Evolutionary conservation across 1,284 basidiomycete species (phyloP), one percentile per base, ranked within the genome.

Genomic region (Cryptococcus deneoformans): DNA sequence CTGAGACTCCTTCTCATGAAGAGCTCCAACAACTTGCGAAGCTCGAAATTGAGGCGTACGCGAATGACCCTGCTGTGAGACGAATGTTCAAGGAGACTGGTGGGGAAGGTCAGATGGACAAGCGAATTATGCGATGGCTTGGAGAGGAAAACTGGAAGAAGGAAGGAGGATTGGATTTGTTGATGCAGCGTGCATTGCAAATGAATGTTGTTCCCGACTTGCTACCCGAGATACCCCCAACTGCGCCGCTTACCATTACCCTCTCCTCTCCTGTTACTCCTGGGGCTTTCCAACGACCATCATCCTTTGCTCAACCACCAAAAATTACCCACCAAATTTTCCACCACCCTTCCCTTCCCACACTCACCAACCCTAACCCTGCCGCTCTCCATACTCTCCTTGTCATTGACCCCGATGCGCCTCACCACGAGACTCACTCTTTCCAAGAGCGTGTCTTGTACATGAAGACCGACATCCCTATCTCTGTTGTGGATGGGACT

Each of bases 191-290:
- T 66, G 76, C 95, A 48, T 82, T 89, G 68, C 87, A 92, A 77
- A 92, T 97, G 90, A 80, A 87, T 52, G 86, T 98, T 53, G 81
- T 96, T 3, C 94, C 95, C 0, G 95, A 98, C 72, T 79, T 94
- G 1, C 73, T 97, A 6, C 85, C 90, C 0, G 80, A 80, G 38
- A 75, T 95, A 16, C 83, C 83, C 51, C 91, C 92, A 0, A 84
- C 84, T 8, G 59, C 56, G 2, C 67, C 65, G 5, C 38, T 65
- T 14, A 60, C 58, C 5, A 53, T 72, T 37, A 69, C 64, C 72
- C 73, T 45, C 2, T 72, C 79, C 45, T 68, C 62, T 1, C 43
- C 82, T 9, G 84, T 92, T 29, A 87, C 89, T 63, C 86, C 90
- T 0, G 92, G 92, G 16, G 73, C 80, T 3, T 87, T 84, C 68